Evolutionary conservation across 2,329 filamentous ascomycete genomes (phyloP).

Genomic region (Leptographium galeiforme): DNA sequence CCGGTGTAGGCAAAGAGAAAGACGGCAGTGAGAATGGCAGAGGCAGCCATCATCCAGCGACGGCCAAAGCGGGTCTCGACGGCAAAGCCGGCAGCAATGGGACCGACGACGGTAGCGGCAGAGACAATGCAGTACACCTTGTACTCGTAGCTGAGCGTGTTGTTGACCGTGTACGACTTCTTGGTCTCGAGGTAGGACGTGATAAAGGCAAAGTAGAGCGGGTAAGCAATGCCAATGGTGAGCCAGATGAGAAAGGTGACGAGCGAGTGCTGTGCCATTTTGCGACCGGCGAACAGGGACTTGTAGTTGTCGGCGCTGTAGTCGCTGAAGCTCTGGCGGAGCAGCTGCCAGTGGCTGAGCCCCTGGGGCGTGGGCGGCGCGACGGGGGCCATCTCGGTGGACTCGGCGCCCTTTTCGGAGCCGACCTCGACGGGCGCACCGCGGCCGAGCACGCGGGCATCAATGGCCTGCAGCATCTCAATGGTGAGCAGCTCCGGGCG

Average conservation of each 20-base stretch:
- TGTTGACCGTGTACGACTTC: conserved; percentile 45
- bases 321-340: conserved; percentile 16
- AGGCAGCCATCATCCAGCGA: conserved; percentile 55
- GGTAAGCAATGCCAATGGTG: conserved; percentile 32
- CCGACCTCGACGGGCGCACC: background rate
- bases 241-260: conserved; percentile 29
- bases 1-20: conserved; percentile 62
- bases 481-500: conserved; percentile 21
- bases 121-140: conserved; percentile 29
- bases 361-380: background rate
- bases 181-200: conserved; percentile 29
- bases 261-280: conserved; percentile 20
- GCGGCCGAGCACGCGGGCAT: conserved; percentile 2
- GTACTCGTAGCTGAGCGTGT: conserved; percentile 63
- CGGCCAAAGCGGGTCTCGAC: conserved; percentile 57
- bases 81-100: conserved; percentile 53
- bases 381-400: background rate
- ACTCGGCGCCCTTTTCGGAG: background rate
- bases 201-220: conserved; percentile 32
- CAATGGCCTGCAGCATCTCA: conserved; percentile 21
- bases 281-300: conserved; percentile 18
- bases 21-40: conserved; percentile 54
- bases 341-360: background rate
- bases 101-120: conserved; percentile 23
- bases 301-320: conserved; percentile 17